A percentile compares a stretch with the other conserved stretches of the same genome.
Evolutionary conservation across 2,329 filamentous ascomycete species (phyloP).

Genomic region (Fusarium nygamai): DNA sequence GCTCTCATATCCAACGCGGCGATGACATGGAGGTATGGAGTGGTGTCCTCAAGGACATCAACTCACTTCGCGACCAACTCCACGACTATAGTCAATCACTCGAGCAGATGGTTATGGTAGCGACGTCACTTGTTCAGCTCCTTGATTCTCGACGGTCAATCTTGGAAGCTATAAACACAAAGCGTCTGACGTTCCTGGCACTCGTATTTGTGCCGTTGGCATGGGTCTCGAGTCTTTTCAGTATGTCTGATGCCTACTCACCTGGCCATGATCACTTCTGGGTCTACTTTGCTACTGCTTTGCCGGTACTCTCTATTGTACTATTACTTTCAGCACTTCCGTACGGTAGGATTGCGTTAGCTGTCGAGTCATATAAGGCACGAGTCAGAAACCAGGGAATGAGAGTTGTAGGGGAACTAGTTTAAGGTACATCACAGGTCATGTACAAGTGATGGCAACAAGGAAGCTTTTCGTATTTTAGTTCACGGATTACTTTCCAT

Average conservation of each 20-base stretch:
- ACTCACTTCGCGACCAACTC: neutral
- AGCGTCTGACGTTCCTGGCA: neutral
- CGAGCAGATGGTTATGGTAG: neutral
- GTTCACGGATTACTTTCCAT: too few species aligned
- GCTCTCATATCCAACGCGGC: rapidly evolving
- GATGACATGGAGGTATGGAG: neutral
- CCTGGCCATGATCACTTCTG: neutral
- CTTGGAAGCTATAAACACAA: neutral
- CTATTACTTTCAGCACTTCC: neutral
- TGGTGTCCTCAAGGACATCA: rapidly evolving
- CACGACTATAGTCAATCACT: neutral
- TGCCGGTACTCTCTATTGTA: neutral
- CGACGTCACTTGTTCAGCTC: neutral
- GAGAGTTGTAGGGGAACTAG: rapidly evolving
- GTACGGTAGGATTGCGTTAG: rapidly evolving
- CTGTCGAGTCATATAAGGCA: rapidly evolving
- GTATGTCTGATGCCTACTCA: neutral
- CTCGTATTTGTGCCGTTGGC: rapidly evolving
- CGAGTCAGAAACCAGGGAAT: rapidly evolving
- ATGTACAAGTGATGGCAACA: too few species aligned
- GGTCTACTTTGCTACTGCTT: neutral
- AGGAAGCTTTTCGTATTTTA: too few species aligned
- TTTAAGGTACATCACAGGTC: rapidly evolving
- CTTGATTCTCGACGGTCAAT: neutral
- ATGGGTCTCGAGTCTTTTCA: neutral